Conservation (phyloP, 176 grass and related monocot species). For the Musa troglodytarum region DNA sequence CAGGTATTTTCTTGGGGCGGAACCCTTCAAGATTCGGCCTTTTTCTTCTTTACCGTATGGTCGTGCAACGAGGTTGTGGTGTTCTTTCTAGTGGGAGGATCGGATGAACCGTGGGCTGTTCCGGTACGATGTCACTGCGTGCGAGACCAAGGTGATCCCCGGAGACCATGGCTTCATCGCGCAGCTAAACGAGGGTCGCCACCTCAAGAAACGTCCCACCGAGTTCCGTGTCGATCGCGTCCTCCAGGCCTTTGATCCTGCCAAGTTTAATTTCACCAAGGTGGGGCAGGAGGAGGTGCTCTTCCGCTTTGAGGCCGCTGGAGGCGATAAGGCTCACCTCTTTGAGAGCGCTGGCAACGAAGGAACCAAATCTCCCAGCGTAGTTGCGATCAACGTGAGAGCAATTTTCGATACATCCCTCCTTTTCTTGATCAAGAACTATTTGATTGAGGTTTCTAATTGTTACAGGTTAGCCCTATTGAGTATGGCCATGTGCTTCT, state of each 20-base stretch:
- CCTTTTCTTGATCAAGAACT: no score
- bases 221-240: conserved; percentile 77
- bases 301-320: conserved; percentile 43
- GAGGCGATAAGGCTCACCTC: conserved; percentile 24
- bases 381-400: conserved; percentile 60
- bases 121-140: conserved; percentile 89
- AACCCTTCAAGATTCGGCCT: not conserved
- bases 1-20: conserved; percentile 37
- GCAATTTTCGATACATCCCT: not conserved
- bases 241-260: conserved; percentile 58
- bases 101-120: conserved; percentile 67
- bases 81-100: conserved; percentile 67
- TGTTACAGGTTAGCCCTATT: conserved; percentile 73
- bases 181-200: conserved; percentile 88
- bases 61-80: not conserved
- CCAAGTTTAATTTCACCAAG: conserved; percentile 84
- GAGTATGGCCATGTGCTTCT: conserved; percentile 80
- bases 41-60: not conserved
- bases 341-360: conserved; percentile 24
- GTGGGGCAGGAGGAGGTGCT: conserved; percentile 72
- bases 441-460: not conserved
- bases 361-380: conserved; percentile 24
- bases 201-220: conserved; percentile 92
- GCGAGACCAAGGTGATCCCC: conserved; percentile 90
- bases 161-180: conserved; percentile 81